phyloP scores from a whole-genome alignment of 2,329 filamentous ascomycete genomes.

The Cladosporium sp. region DNA sequence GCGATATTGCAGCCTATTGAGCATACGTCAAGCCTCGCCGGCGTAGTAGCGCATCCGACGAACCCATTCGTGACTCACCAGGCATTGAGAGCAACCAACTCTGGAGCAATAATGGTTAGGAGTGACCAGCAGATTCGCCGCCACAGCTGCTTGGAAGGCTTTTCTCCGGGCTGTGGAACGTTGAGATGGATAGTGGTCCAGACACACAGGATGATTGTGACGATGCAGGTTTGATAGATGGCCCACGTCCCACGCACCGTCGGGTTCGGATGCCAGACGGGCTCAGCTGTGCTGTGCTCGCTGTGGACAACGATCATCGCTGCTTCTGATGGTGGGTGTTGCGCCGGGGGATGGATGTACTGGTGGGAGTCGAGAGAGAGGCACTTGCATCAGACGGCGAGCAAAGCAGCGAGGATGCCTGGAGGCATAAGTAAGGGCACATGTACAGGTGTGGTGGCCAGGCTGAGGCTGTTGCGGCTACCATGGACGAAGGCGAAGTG shows the following conservation, averaged over 20 bases:
- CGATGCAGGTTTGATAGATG: background rate
- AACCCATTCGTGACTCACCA: background rate
- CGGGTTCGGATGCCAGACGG: background rate
- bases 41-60: no score
- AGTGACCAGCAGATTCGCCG: conserved; percentile 14
- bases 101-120: conserved; percentile 15
- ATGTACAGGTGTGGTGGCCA: no score
- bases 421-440: no score
- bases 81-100: conserved; percentile 9
- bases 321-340: no score
- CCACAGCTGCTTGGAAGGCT: conserved; percentile 3
- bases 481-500: no score
- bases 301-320: conserved; percentile 3
- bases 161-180: conserved; percentile 10
- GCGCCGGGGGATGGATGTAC: no score
- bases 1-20: background rate
- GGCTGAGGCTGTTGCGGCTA: no score
- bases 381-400: no score
- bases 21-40: no score
- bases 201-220: conserved; percentile 13
- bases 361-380: no score
- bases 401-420: no score
- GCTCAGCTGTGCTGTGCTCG: background rate
- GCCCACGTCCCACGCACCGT: background rate
- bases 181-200: conserved; percentile 20